Evolutionary conservation across 805 yeast species (phyloP).

Genomic region (Wickerhamiella lipophila): DNA sequence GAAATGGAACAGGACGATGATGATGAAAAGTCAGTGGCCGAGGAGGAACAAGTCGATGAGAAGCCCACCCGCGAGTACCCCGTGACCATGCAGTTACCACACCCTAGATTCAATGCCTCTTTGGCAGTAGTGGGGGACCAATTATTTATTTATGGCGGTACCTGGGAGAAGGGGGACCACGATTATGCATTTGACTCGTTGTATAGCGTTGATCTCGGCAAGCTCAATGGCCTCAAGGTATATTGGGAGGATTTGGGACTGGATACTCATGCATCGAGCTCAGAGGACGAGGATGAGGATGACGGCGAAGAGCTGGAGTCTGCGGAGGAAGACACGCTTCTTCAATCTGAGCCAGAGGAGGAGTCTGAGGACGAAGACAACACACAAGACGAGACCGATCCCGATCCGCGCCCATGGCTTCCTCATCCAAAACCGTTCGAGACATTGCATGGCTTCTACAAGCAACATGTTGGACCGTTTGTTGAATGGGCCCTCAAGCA

Average conservation of each 20-base stretch:
- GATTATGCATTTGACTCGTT: conserved; percentile 77
- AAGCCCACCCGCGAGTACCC: conserved; percentile 39
- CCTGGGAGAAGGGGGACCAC: conserved; percentile 73
- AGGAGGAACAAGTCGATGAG: conserved; percentile 29
- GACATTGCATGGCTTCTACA: conserved; percentile 65
- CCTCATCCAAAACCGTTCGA: conserved; percentile 97
- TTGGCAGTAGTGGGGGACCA: conserved; percentile 76
- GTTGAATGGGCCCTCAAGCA: conserved; percentile 87
- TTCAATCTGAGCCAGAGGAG: conserved; percentile 34
- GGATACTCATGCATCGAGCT: conserved; percentile 21
- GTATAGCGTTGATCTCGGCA: conserved; percentile 74
- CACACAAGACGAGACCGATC: conserved; percentile 54
- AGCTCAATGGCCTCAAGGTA: conserved; percentile 74
- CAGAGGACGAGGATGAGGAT: conserved; percentile 38
- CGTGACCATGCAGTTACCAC: conserved; percentile 56
- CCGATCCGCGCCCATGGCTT: conserved; percentile 91
- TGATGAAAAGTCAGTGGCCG: conserved; percentile 26
- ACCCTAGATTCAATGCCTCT: conserved; percentile 75
- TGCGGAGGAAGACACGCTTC: conserved; percentile 46
- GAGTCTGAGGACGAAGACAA: conserved; percentile 53
- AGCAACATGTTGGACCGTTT: conserved; percentile 75
- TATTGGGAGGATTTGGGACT: conserved; percentile 66
- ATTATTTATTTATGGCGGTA: conserved; percentile 78
- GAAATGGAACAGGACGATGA: conserved; percentile 30
- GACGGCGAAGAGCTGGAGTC: conserved; percentile 69